These are phyloP conservation scores for Punctularia strigosozonata DNA, from an alignment of 768 basidiomycete genomes.

Conservation along the genomic window DNA sequence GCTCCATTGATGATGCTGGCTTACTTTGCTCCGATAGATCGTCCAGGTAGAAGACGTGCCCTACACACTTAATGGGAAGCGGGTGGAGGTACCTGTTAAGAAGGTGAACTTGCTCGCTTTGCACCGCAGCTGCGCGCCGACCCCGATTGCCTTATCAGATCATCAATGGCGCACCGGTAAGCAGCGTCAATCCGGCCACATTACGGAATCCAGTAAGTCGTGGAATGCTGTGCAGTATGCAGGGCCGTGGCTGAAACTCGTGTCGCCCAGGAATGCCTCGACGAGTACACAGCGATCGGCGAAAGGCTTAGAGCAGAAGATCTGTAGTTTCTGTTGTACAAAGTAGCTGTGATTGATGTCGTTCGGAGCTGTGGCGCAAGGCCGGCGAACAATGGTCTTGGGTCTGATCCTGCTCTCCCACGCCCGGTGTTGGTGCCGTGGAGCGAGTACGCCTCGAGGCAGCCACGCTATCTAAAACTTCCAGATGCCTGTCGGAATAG, in stretches of 20 bases:
- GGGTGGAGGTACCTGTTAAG: conserved; percentile 70
- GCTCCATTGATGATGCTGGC: not conserved
- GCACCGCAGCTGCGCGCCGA: conserved; percentile 5
- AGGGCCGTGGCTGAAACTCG: no score
- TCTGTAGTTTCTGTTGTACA: not conserved
- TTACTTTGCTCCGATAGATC: conserved; percentile 30
- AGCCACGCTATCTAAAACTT: no score
- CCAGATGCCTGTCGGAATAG: no score
- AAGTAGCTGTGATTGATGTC: no score
- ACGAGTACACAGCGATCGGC: not conserved
- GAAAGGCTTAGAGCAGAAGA: not conserved
- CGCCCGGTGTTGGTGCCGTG: no score
- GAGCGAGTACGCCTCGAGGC: no score
- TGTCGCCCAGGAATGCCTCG: conserved; percentile 1
- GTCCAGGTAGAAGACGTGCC: conserved; percentile 62
- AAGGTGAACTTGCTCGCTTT: conserved; percentile 32
- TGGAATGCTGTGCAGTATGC: conserved; percentile 45
- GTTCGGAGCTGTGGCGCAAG: conserved; percentile 35
- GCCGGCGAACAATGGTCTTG: conserved; percentile 14
- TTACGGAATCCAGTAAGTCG: conserved; percentile 67
- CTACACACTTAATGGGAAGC: conserved; percentile 72
- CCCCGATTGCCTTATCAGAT: conserved; percentile 31
- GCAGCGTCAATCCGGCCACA: conserved; percentile 59
- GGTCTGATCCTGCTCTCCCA: no score
- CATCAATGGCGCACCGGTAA: conserved; percentile 64